Evolutionary conservation across 164 flowering plant genomes (phyloP), one percentile per base, ranked within the genome.

Genomic region (Piper betle): DNA sequence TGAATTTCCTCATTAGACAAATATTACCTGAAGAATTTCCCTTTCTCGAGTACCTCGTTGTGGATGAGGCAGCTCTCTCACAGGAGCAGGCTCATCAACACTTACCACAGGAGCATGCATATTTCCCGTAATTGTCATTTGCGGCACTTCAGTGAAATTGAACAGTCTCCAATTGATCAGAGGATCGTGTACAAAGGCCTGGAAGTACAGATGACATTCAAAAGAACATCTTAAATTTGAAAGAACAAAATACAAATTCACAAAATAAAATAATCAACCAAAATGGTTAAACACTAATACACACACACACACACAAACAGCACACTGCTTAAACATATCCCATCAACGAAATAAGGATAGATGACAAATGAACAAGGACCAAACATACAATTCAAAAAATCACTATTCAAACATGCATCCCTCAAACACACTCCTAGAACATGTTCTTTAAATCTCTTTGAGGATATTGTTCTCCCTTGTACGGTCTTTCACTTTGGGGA

Each of bases 121-220:
- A 65, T 63, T 87, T 18, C 78, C 72, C 61, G 79, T 71, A 72
- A 79, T 72, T 43, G 94, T 63, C 82, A 85, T 77, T 82, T 85
- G 95, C 2, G 96, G 93, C 52, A 90, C 97, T 80, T 88, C 96
- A 69, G 84, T 91, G 69, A 88, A 85, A 78, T 94, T 86, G 81
- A 94, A 85, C 42, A 94, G 93, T 66, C 99, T 81, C 99, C 99
- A 94, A 73, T 94, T 94, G 62, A 94, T 91, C 25, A 94, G 88
- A 57, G 99, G 99, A 66, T 94, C 99, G 61, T 91, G 99, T 59
- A 94, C 99, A 74, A 94, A 94, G 43, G 99, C 97, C 99, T 94
- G 84, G 57, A 77, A 68, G 61, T 18, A 78, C 43, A 48, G 4
- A 62, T 20, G 25, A 53, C 42, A 57, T 53, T 57, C 33, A 25